A percentile compares a stretch with the other conserved stretches of the same genome.
Conservation (phyloP, 2,329 filamentous ascomycete genomes). For the Penicillium sp. region DNA sequence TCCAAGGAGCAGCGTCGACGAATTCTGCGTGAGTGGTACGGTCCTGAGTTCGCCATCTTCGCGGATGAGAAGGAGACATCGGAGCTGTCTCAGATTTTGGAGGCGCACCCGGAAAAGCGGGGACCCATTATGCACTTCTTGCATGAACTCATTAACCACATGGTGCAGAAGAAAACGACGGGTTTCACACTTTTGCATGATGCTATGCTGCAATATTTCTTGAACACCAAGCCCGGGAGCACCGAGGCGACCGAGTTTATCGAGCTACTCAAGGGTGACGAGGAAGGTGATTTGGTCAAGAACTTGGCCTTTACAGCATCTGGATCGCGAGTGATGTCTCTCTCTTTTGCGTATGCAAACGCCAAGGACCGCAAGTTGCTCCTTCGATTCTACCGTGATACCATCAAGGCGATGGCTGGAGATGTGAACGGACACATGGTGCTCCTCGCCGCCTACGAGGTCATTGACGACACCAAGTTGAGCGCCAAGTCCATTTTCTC, state of each 20-base stretch:
- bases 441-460: conserved; percentile 78
- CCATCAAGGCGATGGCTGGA: conserved; percentile 74
- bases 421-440: conserved; percentile 74
- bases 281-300: conserved; percentile 82
- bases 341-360: conserved; percentile 74
- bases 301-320: conserved; percentile 94
- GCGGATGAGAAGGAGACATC: conserved; percentile 50
- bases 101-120: conserved; percentile 75
- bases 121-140: conserved; percentile 80
- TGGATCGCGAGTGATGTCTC: conserved; percentile 72
- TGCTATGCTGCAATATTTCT: conserved; percentile 94
- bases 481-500: conserved; percentile 79
- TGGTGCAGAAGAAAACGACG: conserved; percentile 93
- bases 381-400: conserved; percentile 84
- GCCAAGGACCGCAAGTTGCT: conserved; percentile 92
- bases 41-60: conserved; percentile 82
- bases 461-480: conserved; percentile 90
- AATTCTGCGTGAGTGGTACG: conserved; percentile 92
- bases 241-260: conserved; percentile 82
- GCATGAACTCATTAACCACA: conserved; percentile 77
- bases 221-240: conserved; percentile 68
- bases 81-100: conserved; percentile 70
- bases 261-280: conserved; percentile 85
- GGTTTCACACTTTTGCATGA: conserved; percentile 98
- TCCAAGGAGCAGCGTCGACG: conserved; percentile 78